Evolutionary conservation across 345 rosid species (phyloP).

Genomic region (Citrus sinensis): DVS_A1.0 CM039163.1:35731501-35732000

Average conservation of each 20-base stretch:
- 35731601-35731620: background rate
- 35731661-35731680: background rate
- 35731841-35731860: slow-evolving; percentile 94
- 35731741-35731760: background rate
- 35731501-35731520: background rate
- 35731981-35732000: slow-evolving; percentile 97
- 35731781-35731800: background rate
- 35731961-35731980: slow-evolving; percentile 78
- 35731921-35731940: slow-evolving; percentile 83
- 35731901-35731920: slow-evolving; percentile 82
- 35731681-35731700: background rate
- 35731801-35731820: background rate
- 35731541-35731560: background rate
- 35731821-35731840: background rate
- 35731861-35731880: slow-evolving; percentile 73
- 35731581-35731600: background rate
- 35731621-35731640: background rate
- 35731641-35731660: background rate
- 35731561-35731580: background rate
- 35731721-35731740: background rate
- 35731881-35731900: slow-evolving; percentile 66
- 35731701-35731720: background rate
- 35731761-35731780: background rate
- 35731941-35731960: slow-evolving; percentile 81
- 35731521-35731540: background rate